Evolutionary conservation across 2,329 filamentous ascomycete species (phyloP), one percentile per base, ranked within the genome.

Genomic region (Penicillium sp.): DNA sequence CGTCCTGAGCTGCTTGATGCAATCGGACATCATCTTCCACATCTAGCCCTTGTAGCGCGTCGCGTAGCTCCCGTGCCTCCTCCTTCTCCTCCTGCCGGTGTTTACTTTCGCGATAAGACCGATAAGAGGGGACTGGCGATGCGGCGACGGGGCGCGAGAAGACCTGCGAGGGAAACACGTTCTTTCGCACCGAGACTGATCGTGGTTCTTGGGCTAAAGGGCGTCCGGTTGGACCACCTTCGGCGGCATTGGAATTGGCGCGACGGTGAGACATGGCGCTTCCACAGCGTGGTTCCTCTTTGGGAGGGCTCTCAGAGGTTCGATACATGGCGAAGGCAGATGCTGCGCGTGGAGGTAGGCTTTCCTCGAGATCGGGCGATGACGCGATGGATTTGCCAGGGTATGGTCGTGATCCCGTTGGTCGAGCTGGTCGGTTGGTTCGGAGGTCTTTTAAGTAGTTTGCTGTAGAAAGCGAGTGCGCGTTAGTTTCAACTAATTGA

Each of bases 381-480:
- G 74, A 73, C 9, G 69, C 59, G 8, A 75, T 69, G 67, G 81
- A 77, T 65, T 82, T 83, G 24, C 81, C 78, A 12, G 86, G 87
- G 50, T 84, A 79, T 47, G 87, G 87, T 59, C 87, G 79, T 50
- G 87, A 87, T 61, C 87, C 87, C 55, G 81, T 85, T 6, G 87
- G 87, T 64, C 87, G 82, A 7, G 82, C 76, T 57, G 83, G 82
- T 59, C 84, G 83, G 71, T 85, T 86, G 60, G 79, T 81, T 67
- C 87, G 84, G 28, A 89, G 82, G 63, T 87, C 85, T 65, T 84
- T 82, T 51, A 89, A 79, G 73, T 88, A 89, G 60, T 77, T 82
- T 61, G 84, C 86, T 89, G 73, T 66, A 65, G 55, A 42, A 26
- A 47, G 63, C 33, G 51, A 22, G 30, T 3, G 50, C 26, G 35